A percentile compares a stretch with the other conserved stretches of the same genome.
Conservation (phyloP, 1,284 basidiomycete genomes). For the Apiotrichum sp. region DNA sequence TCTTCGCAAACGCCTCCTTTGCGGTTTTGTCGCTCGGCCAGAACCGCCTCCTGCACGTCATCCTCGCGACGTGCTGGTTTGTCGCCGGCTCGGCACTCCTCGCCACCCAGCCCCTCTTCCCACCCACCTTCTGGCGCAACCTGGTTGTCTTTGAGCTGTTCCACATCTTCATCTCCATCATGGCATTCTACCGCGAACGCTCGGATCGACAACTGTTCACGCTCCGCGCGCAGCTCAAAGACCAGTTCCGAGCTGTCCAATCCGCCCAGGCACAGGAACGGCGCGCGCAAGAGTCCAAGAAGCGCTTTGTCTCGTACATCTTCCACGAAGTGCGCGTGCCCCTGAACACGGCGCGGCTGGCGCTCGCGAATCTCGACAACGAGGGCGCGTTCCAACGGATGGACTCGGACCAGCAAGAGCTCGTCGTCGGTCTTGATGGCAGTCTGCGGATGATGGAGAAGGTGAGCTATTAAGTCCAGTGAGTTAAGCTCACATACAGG, state of each 20-base stretch:
- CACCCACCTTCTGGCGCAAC: conserved; percentile 47
- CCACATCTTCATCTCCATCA: conserved; percentile 40
- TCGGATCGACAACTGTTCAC: conserved; percentile 58
- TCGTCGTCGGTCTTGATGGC: conserved; percentile 57
- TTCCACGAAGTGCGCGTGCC: conserved; percentile 71
- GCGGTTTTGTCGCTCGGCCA: conserved; percentile 69
- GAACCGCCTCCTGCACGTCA: conserved; percentile 61
- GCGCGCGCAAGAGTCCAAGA: conserved; percentile 66
- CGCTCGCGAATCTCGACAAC: conserved; percentile 83
- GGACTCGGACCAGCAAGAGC: conserved; percentile 37
- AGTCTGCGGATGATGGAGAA: conserved; percentile 69
- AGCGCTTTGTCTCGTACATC: conserved; percentile 69
- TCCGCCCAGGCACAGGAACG: conserved; percentile 79
- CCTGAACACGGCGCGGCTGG: conserved; percentile 80
- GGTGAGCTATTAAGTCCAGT: conserved; percentile 8
- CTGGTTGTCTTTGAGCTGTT: conserved; percentile 40
- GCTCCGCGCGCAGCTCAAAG: conserved; percentile 65
- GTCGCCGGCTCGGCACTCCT: conserved; percentile 34
- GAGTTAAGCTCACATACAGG: conserved; percentile 32
- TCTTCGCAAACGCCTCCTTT: conserved; percentile 61
- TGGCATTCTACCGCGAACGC: conserved; percentile 47
- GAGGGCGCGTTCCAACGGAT: conserved; percentile 43
- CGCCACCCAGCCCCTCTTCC: conserved; percentile 28
- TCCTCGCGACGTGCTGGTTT: conserved; percentile 56
- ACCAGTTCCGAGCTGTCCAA: conserved; percentile 63